Conservation (phyloP, 192 early-diverging fungal species). For the Podochytrium sp. region DNA sequence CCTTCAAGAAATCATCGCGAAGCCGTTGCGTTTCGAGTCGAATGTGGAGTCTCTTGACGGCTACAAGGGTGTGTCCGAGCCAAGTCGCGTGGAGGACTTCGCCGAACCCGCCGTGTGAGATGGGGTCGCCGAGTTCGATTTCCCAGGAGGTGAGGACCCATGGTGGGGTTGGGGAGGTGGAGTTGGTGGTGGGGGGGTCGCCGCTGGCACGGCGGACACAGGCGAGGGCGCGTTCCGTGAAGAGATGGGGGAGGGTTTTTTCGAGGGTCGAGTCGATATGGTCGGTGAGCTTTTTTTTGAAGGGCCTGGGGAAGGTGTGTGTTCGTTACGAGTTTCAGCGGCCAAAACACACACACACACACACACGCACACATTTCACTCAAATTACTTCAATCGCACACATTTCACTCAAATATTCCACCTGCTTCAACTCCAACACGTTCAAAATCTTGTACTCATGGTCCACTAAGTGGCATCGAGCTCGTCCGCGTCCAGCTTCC, state of each 20-base stretch:
- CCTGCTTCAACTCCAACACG: constrained; percentile 28
- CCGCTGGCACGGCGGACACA: constrained; percentile 19
- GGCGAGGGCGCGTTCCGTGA: constrained; percentile 32
- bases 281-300: constrained; percentile 25
- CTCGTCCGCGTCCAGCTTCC: constrained; percentile 32
- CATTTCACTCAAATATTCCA: constrained; percentile 36
- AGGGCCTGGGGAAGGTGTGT: constrained; percentile 11
- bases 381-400: constrained; percentile 33
- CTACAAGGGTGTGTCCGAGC: constrained; percentile 40
- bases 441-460: constrained; percentile 42
- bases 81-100: constrained; percentile 37
- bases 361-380: too few relatives aligned
- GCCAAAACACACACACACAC: not conserved
- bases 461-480: constrained; percentile 33
- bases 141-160: constrained; percentile 42
- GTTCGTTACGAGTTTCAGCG: not conserved
- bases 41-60: constrained; percentile 39
- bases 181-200: not conserved
- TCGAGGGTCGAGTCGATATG: constrained; percentile 30
- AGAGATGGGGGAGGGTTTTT: constrained; percentile 24
- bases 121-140: constrained; percentile 39
- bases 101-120: constrained; percentile 41
- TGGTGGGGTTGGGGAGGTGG: not conserved
- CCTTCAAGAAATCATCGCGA: constrained; percentile 30
- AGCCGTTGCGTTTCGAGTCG: constrained; percentile 30